Base-by-base conservation (phyloP, 352 stramenopile genomes). In the Globisporangium nagaii region DNA sequence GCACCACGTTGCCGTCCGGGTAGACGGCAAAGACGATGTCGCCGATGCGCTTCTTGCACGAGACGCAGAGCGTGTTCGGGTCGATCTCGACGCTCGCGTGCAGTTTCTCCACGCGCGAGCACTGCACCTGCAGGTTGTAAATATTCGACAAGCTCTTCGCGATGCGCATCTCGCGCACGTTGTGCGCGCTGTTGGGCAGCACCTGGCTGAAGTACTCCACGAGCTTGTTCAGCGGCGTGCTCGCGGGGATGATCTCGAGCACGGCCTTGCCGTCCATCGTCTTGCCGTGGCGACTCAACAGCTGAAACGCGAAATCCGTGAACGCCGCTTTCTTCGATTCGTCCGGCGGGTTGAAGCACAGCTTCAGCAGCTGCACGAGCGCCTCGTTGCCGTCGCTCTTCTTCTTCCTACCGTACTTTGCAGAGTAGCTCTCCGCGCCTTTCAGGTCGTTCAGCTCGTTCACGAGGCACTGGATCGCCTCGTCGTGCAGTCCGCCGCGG, bases 71-170 rank as follows among this genome's bases (percentile, higher is more conserved):
- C 28, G 84, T 90, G 56, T 87, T 84, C 24, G 75, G 64, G 43
- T 95, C 84, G 51, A 95, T 84, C 68, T 95, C 82, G 40, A 93
- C 78, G 58, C 72, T 90, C 41, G 86, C 72, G 50, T 70, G 84
- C 24, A 88, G 65, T 46, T 82, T 87, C 25, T 90, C 79, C 13
- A 95, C 84, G 45, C 84, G 84, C 34, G 87, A 73, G 61, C 84
- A 95, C 62, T 95, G 84, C 37, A 95, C 82, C 62, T 95, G 84
- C 30, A 95, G 70, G 61, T 95, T 95, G 75, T 93, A 95, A 28
- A 95, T 80, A 67, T 95, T 95, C 41, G 80, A 92, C 53, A 95
- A 53, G 47, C 78, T 90, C 65, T 90, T 84, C 10, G 75, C 72
- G 28, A 95, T 86, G 53, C 73, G 84, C 52, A 76, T 81, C 51